Base-by-base conservation (phyloP, 306 rosid genomes). In the Crotalaria pallida region DNA sequence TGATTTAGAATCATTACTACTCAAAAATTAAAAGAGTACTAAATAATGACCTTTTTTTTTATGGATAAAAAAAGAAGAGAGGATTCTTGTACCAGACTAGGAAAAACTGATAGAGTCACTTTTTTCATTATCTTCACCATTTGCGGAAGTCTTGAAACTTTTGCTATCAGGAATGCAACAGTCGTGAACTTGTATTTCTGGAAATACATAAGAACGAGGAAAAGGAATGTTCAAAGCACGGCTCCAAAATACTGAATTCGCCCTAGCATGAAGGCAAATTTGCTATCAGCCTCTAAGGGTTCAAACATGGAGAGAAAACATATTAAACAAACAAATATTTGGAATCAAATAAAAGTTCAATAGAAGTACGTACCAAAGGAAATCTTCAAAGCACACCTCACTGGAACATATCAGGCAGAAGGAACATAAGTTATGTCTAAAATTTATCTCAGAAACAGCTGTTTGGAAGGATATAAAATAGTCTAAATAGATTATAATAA, bases 311-410 rank as follows among this genome's bases (percentile, higher is more conserved):
- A n/a, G n/a, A n/a, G n/a, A n/a, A n/a, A n/a, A n/a, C n/a, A n/a
- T n/a, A n/a, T n/a, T n/a, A n/a, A n/a, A n/a, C n/a, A n/a, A n/a
- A n/a, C n/a, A n/a, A n/a, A n/a, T n/a, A n/a, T 21, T 67, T 73
- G 19, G 73, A 41, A 50, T 57, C 24, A 47, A 44, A 50, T 13
- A 66, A 66, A 65, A 69, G 49, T 61, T 60, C 55, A 31, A 47
- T 44, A 60, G 74, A 85, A 43, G 71, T 40, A 75, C 89, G 26
- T 81, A 90, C 98, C 98, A 94, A 51, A 94, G 92, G 82, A 94
- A 85, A 87, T 90, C 98, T 85, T 85, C 98, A 83, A 85, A 90
- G 90, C 86, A 74, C 81, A 75, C 90, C 82, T 90, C 96, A 69
- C 98, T 93, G 92, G 44, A 61, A 67, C 81, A 76, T 34, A 43